phyloP scores from a whole-genome alignment of 1,284 basidiomycete genomes.

The Trametes polyzona region DNA sequence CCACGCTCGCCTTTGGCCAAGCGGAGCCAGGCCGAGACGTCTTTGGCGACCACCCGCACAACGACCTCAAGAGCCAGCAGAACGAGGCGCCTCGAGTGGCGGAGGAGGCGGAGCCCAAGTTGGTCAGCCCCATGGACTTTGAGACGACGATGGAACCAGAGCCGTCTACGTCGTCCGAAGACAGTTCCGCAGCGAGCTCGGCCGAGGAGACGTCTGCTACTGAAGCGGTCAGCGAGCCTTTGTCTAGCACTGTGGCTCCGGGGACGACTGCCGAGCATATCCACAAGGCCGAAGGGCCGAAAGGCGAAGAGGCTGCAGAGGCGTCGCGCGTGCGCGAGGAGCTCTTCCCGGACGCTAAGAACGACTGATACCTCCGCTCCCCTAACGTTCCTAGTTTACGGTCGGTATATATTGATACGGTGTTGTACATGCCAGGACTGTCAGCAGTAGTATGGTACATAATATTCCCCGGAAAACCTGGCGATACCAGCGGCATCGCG shows the following conservation, averaged over 20 bases:
- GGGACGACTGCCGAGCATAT: conserved; percentile 6
- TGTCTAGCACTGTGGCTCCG: neutral
- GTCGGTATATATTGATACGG: conserved; percentile 17
- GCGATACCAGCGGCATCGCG: neutral
- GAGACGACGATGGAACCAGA: conserved; percentile 5
- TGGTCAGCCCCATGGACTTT: conserved; percentile 9
- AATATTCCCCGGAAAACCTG: neutral
- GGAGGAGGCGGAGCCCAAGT: conserved; percentile 15
- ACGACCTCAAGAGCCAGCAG: conserved; percentile 26
- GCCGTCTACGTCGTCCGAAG: neutral
- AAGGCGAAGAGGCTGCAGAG: conserved; percentile 35
- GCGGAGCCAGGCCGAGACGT: conserved; percentile 72
- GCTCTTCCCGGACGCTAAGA: conserved; percentile 31
- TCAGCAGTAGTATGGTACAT: conserved; percentile 10
- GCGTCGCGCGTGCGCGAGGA: conserved; percentile 38
- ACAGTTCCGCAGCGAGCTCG: neutral
- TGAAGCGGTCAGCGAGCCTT: conserved; percentile 2
- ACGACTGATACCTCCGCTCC: neutral
- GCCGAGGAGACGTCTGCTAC: too few species aligned
- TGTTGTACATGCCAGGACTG: conserved; percentile 13
- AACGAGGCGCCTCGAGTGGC: conserved; percentile 14
- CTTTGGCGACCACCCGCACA: conserved; percentile 50
- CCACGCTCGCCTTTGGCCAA: conserved; percentile 49
- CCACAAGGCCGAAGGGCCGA: conserved; percentile 22
- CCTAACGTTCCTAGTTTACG: neutral